Conservation (phyloP, 495 filamentous ascomycete genomes). For the Daldinia decipiens region DNA sequence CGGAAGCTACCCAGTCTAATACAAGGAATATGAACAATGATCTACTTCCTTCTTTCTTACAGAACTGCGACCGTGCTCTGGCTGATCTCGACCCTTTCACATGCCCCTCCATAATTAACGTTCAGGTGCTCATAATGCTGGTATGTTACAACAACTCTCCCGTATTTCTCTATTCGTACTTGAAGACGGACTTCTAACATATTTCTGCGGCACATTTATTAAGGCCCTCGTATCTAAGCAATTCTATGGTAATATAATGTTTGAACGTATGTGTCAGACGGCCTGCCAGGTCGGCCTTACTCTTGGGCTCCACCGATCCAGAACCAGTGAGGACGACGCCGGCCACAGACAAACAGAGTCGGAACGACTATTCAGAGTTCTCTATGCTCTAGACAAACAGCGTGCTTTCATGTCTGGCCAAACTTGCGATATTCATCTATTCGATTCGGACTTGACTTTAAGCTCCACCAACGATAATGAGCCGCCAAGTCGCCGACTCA, state of each 20-base stretch:
- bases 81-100: slow-evolving; percentile 20
- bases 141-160: slow-evolving; percentile 13
- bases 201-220: not conserved
- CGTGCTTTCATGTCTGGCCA: slow-evolving; percentile 36
- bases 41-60: slow-evolving; percentile 33
- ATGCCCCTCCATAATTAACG: slow-evolving; percentile 18
- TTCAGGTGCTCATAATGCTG: slow-evolving; percentile 30
- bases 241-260: slow-evolving; percentile 28
- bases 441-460: slow-evolving; percentile 27
- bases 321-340: not conserved
- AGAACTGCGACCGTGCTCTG: slow-evolving; percentile 37
- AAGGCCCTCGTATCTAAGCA: slow-evolving; percentile 22
- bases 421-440: slow-evolving; percentile 30
- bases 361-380: slow-evolving; percentile 26
- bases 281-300: slow-evolving; percentile 34
- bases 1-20: slow-evolving; percentile 14
- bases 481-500: slow-evolving; percentile 6
- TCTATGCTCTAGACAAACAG: slow-evolving; percentile 35
- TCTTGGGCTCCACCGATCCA: slow-evolving; percentile 26
- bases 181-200: not conserved
- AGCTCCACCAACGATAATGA: not conserved
- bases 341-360: not conserved
- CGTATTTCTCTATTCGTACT: not conserved
- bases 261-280: slow-evolving; percentile 30
- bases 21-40: slow-evolving; percentile 23